Conservation (phyloP, 768 basidiomycete genomes). For the Lactifluus subvellereus region DNA sequence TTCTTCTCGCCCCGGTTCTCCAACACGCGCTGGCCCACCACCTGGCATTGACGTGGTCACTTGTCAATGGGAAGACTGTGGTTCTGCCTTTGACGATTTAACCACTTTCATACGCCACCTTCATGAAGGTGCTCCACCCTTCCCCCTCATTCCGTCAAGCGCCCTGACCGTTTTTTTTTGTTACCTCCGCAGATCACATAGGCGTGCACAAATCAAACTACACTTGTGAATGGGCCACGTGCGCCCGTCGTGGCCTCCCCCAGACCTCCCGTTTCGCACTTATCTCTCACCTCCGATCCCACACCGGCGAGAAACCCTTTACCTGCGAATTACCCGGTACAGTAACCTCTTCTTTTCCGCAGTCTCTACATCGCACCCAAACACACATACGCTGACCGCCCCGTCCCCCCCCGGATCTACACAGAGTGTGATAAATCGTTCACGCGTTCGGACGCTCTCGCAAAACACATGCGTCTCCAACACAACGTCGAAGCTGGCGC, state of each 20-base stretch:
- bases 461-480: conserved; percentile 88
- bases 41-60: conserved; percentile 50
- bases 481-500: conserved; percentile 72
- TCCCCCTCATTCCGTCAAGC: conserved; percentile 4
- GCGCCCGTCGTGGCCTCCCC: conserved; percentile 68
- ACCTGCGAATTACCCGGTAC: conserved; percentile 73
- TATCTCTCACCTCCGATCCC: conserved; percentile 84
- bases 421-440: conserved; percentile 96
- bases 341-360: conserved; percentile 25
- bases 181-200: conserved; percentile 57
- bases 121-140: conserved; percentile 55
- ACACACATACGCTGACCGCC: too few relatives aligned
- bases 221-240: conserved; percentile 86
- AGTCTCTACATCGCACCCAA: too few relatives aligned
- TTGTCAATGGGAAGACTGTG: conserved; percentile 85
- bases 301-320: conserved; percentile 94
- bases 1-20: conserved; percentile 38
- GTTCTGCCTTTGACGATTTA: conserved; percentile 62
- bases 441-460: conserved; percentile 89
- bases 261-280: conserved; percentile 89
- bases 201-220: conserved; percentile 80
- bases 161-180: conserved; percentile 13
- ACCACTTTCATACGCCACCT: conserved; percentile 78
- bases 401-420: not conserved
- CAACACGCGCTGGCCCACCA: conserved; percentile 27